A percentile compares a stretch with the other conserved stretches of the same genome.
These are phyloP conservation scores for Sporisorium iseilematis-ciliati DNA, from an alignment of 1,284 basidiomycete species.

Conservation along the genomic window DNA sequence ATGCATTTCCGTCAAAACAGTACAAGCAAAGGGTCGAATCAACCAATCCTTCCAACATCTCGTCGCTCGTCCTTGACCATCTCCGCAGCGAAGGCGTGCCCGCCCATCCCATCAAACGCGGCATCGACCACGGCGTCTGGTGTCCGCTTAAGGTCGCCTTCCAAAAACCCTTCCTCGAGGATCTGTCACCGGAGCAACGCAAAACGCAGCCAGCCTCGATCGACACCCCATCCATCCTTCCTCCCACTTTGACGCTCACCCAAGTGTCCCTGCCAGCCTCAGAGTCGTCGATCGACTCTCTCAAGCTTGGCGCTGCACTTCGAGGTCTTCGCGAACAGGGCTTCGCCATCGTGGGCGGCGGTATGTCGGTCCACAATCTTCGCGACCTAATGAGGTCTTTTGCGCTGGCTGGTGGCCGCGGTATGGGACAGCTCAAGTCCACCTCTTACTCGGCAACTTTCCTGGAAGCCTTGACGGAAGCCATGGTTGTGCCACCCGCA, in stretches of 20 bases:
- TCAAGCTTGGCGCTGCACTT: conserved; percentile 71
- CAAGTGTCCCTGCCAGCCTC: conserved; percentile 72
- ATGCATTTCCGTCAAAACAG: conserved; percentile 12
- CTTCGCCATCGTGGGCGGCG: conserved; percentile 55
- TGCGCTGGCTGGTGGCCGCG: conserved; percentile 16
- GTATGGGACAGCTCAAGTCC: conserved; percentile 1
- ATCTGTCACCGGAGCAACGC: conserved; percentile 23
- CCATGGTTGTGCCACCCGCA: conserved; percentile 29
- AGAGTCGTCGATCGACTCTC: conserved; percentile 55
- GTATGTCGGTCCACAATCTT: conserved; percentile 63
- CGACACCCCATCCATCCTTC: conserved; percentile 46
- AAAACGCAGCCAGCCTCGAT: conserved; percentile 15
- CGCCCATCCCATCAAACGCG: conserved; percentile 59
- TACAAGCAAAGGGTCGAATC: conserved; percentile 70
- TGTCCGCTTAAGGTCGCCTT: conserved; percentile 72
- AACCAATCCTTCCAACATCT: conserved; percentile 57
- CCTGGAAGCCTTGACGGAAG: conserved; percentile 35
- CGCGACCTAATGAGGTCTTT: conserved; percentile 40
- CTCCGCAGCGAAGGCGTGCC: conserved; percentile 43
- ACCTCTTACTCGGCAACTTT: conserved; percentile 33
- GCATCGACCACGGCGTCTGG: conserved; percentile 72
- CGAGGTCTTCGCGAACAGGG: conserved; percentile 64
- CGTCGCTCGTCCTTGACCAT: conserved; percentile 62
- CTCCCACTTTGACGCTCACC: conserved; percentile 67
- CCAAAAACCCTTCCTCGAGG: conserved; percentile 39